Base-by-base conservation (phyloP, 768 basidiomycete species). In the Hydnomerulius pinastri region DNA sequence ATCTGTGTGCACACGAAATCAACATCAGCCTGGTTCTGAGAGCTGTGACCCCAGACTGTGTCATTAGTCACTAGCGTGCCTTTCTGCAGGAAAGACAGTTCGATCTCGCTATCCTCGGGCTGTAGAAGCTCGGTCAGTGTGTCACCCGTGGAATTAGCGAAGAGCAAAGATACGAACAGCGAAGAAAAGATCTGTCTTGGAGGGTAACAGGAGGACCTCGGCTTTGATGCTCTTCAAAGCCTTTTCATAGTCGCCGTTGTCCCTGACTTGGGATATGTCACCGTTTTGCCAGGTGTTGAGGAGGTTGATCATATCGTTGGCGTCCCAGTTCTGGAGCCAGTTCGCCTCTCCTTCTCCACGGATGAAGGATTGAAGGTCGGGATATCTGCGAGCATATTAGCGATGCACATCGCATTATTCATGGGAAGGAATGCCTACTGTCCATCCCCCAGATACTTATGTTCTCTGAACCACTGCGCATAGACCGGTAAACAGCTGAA, bases 131-230 rank as follows among this genome's bases (percentile, higher is more conserved):
- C 36, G 23, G 25, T 51, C 29, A 44, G 39, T n/a, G 20, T 6
- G 25, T 13, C 21, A 18, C 17, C 21, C 10, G 21, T 6, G 27
- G 17, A 28, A 25, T 9, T 8, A 29, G 9, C 23, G 23, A 13
- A 43, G 24, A 3, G 30, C 29, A 10, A 6, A 37, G 29, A 32
- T 6, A 43, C 55, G 37, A 40, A 81, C 79, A 24, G 80, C 72
- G 59, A 82, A 82, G 56, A 79, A 81, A 25, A 82, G 60, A 54
- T 83, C 81, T 5, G 80, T 80, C 67, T 76, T 81, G 52, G 74
- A 74, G 4, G 81, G 80, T 73, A 82, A 78, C 30, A 83, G 75
- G 48, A 82, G 62, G 0, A 78, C 79, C 41, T 73, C 74, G 6
- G 80, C 79, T 51, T 75, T 75, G 60, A 82, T 77, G 29, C 59